A percentile compares a stretch with the other conserved stretches of the same genome.
Conservation (phyloP, 192 early-diverging fungal species). For the Backusella macrospora region DNA sequence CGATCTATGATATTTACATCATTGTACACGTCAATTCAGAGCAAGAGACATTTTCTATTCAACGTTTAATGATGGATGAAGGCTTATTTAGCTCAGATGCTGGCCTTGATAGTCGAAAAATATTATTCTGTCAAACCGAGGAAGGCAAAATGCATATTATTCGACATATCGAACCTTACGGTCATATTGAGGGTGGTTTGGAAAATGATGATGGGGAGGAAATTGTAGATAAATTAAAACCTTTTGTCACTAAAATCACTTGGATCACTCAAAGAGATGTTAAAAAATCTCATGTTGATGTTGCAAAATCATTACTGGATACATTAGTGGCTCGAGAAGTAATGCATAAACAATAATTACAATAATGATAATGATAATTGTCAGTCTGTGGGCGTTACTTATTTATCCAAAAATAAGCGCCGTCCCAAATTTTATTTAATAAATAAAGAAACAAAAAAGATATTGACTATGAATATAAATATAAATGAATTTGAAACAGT, state of each 20-base stretch:
- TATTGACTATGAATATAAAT: too few relatives aligned
- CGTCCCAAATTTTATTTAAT: too few relatives aligned
- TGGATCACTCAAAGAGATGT: constrained; percentile 40
- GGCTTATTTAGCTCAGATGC: background rate
- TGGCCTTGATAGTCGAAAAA: constrained; percentile 63
- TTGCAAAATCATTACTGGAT: constrained; percentile 31
- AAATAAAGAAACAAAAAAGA: too few relatives aligned
- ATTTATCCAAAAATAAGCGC: too few relatives aligned
- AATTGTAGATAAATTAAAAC: constrained; percentile 33
- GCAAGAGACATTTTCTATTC: constrained; percentile 58
- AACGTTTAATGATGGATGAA: constrained; percentile 47
- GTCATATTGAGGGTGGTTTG: constrained; percentile 68
- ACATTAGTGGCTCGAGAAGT: constrained; percentile 32
- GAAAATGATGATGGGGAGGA: constrained; percentile 44
- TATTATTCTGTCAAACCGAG: constrained; percentile 70
- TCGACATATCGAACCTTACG: constrained; percentile 61
- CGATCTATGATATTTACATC: constrained; percentile 56
- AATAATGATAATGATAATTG: constrained; percentile 2
- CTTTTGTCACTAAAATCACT: constrained; percentile 36
- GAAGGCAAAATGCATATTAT: constrained; percentile 72
- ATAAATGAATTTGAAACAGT: too few relatives aligned
- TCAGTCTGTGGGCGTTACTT: too few relatives aligned
- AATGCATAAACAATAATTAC: background rate
- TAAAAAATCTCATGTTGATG: constrained; percentile 30
- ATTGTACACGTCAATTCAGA: constrained; percentile 56